Evolutionary conservation across 805 yeast species (phyloP).

Genomic region (Metschnikowia reukaufii): DNA sequence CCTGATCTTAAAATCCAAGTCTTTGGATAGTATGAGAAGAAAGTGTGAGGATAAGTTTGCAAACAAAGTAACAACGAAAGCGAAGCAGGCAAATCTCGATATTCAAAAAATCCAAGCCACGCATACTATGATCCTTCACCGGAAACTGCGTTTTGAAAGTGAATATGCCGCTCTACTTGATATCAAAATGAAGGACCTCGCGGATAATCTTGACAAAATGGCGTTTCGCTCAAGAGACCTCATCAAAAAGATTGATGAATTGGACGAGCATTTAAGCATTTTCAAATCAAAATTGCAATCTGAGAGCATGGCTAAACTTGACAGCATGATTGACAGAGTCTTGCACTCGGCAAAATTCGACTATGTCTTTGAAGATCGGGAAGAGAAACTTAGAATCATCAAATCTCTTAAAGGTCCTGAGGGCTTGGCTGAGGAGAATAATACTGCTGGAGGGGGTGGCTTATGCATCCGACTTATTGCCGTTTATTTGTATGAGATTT

Average conservation of each 20-base stretch:
- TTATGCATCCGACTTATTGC: constrained; percentile 23
- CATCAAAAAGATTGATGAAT: constrained; percentile 39
- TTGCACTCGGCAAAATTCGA: constrained; percentile 33
- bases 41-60: background rate
- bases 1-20: constrained; percentile 1
- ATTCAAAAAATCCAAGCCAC: constrained; percentile 29
- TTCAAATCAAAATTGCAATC: constrained; percentile 30
- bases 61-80: background rate
- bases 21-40: constrained; percentile 5
- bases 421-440: constrained; percentile 10
- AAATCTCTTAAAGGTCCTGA: constrained; percentile 28
- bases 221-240: constrained; percentile 43
- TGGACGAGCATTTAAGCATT: constrained; percentile 34
- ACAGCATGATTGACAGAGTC: constrained; percentile 26
- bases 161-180: constrained; percentile 31
- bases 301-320: constrained; percentile 29
- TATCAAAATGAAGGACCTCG: constrained; percentile 30
- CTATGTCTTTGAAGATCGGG: constrained; percentile 28
- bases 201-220: constrained; percentile 38
- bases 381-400: constrained; percentile 30
- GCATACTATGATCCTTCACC: constrained; percentile 27
- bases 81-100: constrained; percentile 24
- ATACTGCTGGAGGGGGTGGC: background rate
- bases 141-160: constrained; percentile 26
- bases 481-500: constrained; percentile 35